Conservation (phyloP, 495 filamentous ascomycete genomes). For the Evernia prunastri region DNA sequence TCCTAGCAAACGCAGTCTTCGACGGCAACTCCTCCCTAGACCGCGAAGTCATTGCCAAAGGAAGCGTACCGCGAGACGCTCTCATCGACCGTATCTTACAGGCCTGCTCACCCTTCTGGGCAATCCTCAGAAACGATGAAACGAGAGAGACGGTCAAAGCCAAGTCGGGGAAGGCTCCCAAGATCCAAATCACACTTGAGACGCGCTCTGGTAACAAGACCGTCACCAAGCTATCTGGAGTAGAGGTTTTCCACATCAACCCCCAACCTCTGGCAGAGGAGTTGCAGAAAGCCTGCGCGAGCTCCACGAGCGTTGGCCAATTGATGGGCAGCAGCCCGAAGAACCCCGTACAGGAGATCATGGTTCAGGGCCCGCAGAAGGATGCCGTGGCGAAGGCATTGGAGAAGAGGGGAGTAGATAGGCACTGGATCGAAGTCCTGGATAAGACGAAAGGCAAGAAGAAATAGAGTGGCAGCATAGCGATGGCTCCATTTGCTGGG, state of each 20-base stretch:
- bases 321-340: conserved; percentile 53
- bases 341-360: conserved; percentile 61
- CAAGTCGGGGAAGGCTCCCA: conserved; percentile 55
- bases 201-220: conserved; percentile 64
- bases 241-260: conserved; percentile 58
- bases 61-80: conserved; percentile 54
- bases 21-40: conserved; percentile 43
- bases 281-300: conserved; percentile 63
- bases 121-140: conserved; percentile 50
- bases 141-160: conserved; percentile 51
- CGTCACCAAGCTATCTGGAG: conserved; percentile 55
- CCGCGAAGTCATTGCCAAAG: conserved; percentile 51
- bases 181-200: conserved; percentile 53
- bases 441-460: conserved; percentile 72
- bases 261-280: conserved; percentile 60
- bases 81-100: conserved; percentile 55
- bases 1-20: conserved; percentile 58
- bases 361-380: conserved; percentile 64
- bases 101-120: conserved; percentile 48
- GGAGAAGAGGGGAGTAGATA: conserved; percentile 51
- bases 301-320: conserved; percentile 60
- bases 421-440: conserved; percentile 55
- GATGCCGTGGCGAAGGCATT: conserved; percentile 55
- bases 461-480: conserved; percentile 22
- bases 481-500: background rate